Evolutionary conservation across 805 yeast species (phyloP).

Genomic region (Saccharomycopsis fodiens): DNA sequence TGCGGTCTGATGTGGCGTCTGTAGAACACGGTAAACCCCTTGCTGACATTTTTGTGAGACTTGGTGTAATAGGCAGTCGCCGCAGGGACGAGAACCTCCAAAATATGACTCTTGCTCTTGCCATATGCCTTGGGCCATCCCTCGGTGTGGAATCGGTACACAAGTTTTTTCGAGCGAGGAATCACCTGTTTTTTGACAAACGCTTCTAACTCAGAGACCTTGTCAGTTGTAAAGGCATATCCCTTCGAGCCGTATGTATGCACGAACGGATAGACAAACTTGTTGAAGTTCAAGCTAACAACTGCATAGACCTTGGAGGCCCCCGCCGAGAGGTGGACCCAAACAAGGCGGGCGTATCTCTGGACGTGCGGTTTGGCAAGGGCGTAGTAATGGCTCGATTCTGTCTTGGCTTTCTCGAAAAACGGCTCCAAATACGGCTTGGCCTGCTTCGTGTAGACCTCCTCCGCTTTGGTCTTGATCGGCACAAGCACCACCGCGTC

Average conservation of each 20-base stretch:
- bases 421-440: neutral
- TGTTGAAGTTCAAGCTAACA: neutral
- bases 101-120: neutral
- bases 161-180: neutral
- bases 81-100: neutral
- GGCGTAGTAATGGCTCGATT: neutral
- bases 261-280: neutral
- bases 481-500: neutral
- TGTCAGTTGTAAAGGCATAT: no score
- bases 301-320: neutral
- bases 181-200: neutral
- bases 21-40: neutral
- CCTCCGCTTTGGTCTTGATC: neutral
- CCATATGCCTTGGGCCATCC: neutral
- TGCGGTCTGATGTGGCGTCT: neutral
- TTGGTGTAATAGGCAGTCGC: neutral
- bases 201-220: no score
- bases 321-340: neutral
- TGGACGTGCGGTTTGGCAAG: neutral
- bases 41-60: neutral
- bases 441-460: neutral
- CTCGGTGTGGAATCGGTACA: neutral
- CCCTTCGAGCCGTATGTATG: no score
- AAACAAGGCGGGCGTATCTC: neutral
- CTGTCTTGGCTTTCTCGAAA: neutral